phyloP scores from a whole-genome alignment of 2,329 filamentous ascomycete species.

The Claviceps capensis region DNA sequence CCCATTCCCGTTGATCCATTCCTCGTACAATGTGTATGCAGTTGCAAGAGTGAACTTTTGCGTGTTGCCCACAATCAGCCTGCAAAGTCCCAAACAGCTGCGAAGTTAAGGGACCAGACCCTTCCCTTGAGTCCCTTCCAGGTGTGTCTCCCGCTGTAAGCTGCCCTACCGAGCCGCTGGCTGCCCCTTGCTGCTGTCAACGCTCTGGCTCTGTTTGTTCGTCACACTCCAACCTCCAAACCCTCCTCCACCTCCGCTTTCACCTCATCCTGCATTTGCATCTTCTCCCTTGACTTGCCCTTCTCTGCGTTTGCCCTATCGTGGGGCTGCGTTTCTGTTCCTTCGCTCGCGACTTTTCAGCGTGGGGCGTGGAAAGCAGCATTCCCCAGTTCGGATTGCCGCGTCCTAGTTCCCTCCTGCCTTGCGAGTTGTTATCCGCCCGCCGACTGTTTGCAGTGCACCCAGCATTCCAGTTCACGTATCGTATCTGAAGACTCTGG shows the following conservation, averaged over 20 bases:
- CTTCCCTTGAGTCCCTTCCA: no score
- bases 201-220: not conserved
- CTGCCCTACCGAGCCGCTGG: not conserved
- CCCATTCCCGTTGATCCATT: no score
- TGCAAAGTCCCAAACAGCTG: no score
- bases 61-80: no score
- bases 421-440: not conserved
- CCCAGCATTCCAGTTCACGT: conserved; percentile 9
- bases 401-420: not conserved
- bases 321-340: not conserved
- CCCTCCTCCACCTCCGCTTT: not conserved
- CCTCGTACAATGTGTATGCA: no score
- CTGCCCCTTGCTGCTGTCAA: no score
- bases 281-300: not conserved
- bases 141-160: not conserved
- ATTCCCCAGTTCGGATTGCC: not conserved
- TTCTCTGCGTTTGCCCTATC: not conserved
- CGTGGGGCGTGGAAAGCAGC: conserved; percentile 1
- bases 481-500: not conserved
- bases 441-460: conserved; percentile 6
- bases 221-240: not conserved
- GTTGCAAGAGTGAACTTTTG: no score
- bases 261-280: not conserved
- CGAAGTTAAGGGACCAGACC: no score
- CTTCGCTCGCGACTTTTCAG: not conserved